These are phyloP conservation scores for Teunomyces cretensis DNA, from an alignment of 805 yeast species.

Conservation along the genomic window DNA sequence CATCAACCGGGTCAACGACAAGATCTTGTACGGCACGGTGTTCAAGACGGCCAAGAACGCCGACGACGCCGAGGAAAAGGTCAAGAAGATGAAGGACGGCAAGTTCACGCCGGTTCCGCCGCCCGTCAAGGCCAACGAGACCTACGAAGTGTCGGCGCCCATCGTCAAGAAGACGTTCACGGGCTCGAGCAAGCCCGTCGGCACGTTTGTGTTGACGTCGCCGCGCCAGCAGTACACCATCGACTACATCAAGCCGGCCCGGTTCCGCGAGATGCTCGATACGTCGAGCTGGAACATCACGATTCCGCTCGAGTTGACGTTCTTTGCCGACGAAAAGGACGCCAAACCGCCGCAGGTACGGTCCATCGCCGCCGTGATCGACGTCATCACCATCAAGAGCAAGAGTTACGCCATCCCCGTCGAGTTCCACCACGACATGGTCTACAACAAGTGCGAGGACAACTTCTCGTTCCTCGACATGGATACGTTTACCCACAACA, in stretches of 20 bases:
- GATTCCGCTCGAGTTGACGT: constrained; percentile 22
- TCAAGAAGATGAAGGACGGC: constrained; percentile 21
- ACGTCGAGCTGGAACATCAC: constrained; percentile 21
- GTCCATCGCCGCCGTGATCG: constrained; percentile 16
- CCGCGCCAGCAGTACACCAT: constrained; percentile 7
- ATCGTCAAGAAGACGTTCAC: constrained; percentile 14
- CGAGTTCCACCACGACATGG: constrained; percentile 36
- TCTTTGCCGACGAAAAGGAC: constrained; percentile 9
- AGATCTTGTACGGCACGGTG: constrained; percentile 22
- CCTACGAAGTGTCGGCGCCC: constrained; percentile 6
- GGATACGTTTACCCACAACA: constrained; percentile 26
- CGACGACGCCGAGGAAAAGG: constrained; percentile 14
- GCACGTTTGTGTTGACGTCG: constrained; percentile 7
- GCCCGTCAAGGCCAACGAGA: neutral
- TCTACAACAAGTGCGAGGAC: constrained; percentile 21
- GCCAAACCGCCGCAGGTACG: constrained; percentile 19
- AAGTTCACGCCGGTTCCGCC: constrained; percentile 12
- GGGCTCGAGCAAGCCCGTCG: constrained; percentile 8
- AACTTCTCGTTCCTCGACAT: constrained; percentile 1
- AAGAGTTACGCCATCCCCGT: constrained; percentile 35
- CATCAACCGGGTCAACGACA: constrained; percentile 27
- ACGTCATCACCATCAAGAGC: constrained; percentile 32
- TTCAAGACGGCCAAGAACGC: constrained; percentile 11
- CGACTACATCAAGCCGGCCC: constrained; percentile 25
- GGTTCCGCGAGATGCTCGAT: constrained; percentile 12